Percentiles rank a stretch among this genome's conserved stretches.
Evolutionary conservation across 1,284 basidiomycete genomes (phyloP).

Genomic region (Albatrellus sp.): DNA sequence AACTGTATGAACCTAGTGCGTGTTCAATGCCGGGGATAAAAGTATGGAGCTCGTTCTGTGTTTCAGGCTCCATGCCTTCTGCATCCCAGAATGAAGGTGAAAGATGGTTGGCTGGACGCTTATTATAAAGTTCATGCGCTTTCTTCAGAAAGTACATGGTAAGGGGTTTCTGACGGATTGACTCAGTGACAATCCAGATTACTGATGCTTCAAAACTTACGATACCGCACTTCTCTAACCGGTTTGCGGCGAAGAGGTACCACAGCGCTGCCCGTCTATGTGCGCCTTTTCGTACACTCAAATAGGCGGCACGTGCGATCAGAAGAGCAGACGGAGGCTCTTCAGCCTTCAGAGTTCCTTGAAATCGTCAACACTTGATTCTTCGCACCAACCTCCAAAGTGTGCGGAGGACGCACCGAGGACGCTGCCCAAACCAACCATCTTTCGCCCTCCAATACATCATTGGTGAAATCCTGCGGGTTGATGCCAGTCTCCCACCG

Average conservation of each 20-base stretch:
- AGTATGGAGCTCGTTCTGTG: constrained; percentile 38
- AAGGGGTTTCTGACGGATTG: constrained; percentile 51
- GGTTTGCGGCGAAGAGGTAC: constrained; percentile 62
- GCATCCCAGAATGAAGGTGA: constrained; percentile 73
- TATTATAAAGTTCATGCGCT: constrained; percentile 48
- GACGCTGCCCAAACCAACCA: constrained; percentile 76
- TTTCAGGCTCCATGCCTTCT: constrained; percentile 33
- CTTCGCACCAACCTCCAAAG: background rate
- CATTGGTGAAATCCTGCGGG: constrained; percentile 41
- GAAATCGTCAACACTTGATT: background rate
- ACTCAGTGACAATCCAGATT: constrained; percentile 1
- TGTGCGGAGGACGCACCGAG: constrained; percentile 36
- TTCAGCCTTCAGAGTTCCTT: constrained; percentile 43
- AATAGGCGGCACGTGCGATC: constrained; percentile 60
- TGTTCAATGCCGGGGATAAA: constrained; percentile 66
- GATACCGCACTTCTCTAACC: constrained; percentile 69
- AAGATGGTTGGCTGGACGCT: constrained; percentile 36
- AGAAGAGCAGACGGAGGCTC: constrained; percentile 66
- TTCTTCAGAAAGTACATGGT: constrained; percentile 68
- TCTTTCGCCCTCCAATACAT: constrained; percentile 55
- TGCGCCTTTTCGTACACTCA: constrained; percentile 45
- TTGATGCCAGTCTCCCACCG: constrained; percentile 63
- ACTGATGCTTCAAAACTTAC: constrained; percentile 28
- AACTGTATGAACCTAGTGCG: constrained; percentile 44
- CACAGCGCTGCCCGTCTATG: constrained; percentile 57